Percentiles rank a stretch among this genome's conserved stretches.
Evolutionary conservation across 805 yeast species (phyloP).

Genomic region (Suhomyces vadensis): DNA sequence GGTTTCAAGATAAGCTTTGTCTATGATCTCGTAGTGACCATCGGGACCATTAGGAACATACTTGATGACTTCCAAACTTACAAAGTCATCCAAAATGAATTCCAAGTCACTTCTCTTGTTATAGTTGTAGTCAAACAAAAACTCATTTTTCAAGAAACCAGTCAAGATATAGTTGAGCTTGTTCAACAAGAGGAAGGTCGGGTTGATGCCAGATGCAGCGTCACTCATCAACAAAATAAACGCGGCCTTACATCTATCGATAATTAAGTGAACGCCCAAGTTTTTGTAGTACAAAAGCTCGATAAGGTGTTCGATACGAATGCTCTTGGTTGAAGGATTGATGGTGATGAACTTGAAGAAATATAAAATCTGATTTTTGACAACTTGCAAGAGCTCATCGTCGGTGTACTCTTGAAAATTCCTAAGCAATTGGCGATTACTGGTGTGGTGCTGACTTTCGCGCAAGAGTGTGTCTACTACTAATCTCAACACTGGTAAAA

Average conservation of each 20-base stretch:
- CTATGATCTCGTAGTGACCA: conserved; percentile 21
- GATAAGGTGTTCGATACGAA: conserved; percentile 48
- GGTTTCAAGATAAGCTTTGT: conserved; percentile 22
- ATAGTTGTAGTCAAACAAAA: conserved; percentile 42
- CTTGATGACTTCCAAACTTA: conserved; percentile 14
- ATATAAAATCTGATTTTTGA: conserved; percentile 26
- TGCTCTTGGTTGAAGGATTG: conserved; percentile 21
- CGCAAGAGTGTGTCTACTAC: conserved; percentile 21
- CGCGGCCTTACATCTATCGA: conserved; percentile 50
- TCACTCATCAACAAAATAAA: conserved; percentile 20
- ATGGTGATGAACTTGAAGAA: conserved; percentile 30
- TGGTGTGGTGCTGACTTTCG: conserved; percentile 22
- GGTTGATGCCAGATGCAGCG: conserved; percentile 5
- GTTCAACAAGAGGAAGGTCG: conserved; percentile 18
- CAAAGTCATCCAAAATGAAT: conserved; percentile 28
- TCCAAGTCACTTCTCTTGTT: conserved; percentile 30
- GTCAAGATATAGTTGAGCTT: conserved; percentile 36
- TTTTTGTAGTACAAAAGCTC: conserved; percentile 60
- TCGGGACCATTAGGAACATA: conserved; percentile 10
- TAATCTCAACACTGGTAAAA: conserved; percentile 33
- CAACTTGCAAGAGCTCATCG: conserved; percentile 24
- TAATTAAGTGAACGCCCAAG: conserved; percentile 54
- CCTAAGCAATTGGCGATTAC: conserved; percentile 25
- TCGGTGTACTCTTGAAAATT: conserved; percentile 20
- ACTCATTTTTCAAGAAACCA: conserved; percentile 42